A percentile compares a stretch with the other conserved stretches of the same genome.
These are phyloP conservation scores for Trichoderma guizhouense DNA, from an alignment of 2,329 filamentous ascomycete genomes.

Conservation along the genomic window DNA sequence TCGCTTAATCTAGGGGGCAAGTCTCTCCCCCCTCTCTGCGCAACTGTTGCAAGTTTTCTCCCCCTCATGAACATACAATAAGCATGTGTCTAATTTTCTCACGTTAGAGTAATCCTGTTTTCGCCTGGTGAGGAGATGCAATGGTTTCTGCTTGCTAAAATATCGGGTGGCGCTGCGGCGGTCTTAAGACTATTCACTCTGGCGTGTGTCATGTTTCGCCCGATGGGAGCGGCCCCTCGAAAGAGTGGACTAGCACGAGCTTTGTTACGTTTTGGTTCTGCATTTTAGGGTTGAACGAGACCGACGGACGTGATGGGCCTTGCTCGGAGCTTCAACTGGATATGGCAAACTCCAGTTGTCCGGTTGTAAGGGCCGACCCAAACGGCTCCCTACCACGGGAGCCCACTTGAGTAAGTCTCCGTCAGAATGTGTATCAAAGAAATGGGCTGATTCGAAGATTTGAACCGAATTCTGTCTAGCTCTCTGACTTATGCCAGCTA, in stretches of 20 bases:
- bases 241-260: background rate
- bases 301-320: background rate
- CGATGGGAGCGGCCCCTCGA: background rate
- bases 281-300: background rate
- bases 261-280: background rate
- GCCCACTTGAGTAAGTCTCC: background rate
- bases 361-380: background rate
- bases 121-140: background rate
- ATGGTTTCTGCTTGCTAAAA: background rate
- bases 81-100: background rate
- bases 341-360: background rate
- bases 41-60: background rate
- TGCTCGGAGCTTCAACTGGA: constrained; percentile 1
- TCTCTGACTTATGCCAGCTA: background rate
- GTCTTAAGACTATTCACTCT: background rate
- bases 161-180: background rate
- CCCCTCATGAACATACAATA: background rate
- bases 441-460: background rate
- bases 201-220: constrained; percentile 2
- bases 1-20: background rate
- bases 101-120: background rate
- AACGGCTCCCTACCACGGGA: background rate
- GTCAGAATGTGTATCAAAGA: background rate
- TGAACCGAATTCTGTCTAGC: background rate
- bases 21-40: background rate